Percentiles rank a stretch among this genome's conserved stretches.
These are phyloP conservation scores for Pezicula rhizophila DNA, from an alignment of 2,329 filamentous ascomycete species.

Conservation along the genomic window DNA sequence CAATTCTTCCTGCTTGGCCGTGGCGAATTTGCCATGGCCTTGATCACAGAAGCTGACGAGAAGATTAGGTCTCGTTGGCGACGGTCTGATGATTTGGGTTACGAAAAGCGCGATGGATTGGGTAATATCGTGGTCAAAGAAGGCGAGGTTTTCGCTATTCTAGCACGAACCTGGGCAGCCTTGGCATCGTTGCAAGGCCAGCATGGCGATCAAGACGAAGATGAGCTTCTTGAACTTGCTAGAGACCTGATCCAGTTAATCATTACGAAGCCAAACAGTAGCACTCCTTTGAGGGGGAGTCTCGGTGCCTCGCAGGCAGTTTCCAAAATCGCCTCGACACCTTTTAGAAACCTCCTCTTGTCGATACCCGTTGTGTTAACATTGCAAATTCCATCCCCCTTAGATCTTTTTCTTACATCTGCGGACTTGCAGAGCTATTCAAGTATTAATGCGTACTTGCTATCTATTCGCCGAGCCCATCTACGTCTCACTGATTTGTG, in stretches of 20 bases:
- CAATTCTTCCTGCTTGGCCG: slow-evolving; percentile 83
- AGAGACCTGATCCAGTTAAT: slow-evolving; percentile 67
- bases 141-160: slow-evolving; percentile 71
- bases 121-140: slow-evolving; percentile 72
- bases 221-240: slow-evolving; percentile 77
- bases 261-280: slow-evolving; percentile 42
- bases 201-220: slow-evolving; percentile 63
- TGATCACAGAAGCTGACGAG: slow-evolving; percentile 81
- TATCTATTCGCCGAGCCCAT: slow-evolving; percentile 80
- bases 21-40: slow-evolving; percentile 83
- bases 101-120: slow-evolving; percentile 52
- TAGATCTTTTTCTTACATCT: slow-evolving; percentile 79
- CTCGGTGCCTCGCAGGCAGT: slow-evolving; percentile 13
- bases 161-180: slow-evolving; percentile 73
- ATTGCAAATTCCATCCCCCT: slow-evolving; percentile 67
- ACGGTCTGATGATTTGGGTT: slow-evolving; percentile 51
- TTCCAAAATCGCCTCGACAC: slow-evolving; percentile 32
- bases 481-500: slow-evolving; percentile 79
- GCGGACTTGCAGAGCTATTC: slow-evolving; percentile 76
- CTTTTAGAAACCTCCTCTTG: slow-evolving; percentile 77
- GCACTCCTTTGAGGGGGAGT: slow-evolving; percentile 29
- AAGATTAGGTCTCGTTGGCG: slow-evolving; percentile 70
- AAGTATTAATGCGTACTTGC: slow-evolving; percentile 77
- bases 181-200: slow-evolving; percentile 68
- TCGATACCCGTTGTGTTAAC: slow-evolving; percentile 67